A percentile compares a stretch with the other conserved stretches of the same genome.
Evolutionary conservation across 2,329 filamentous ascomycete species (phyloP).

Genomic region (Pestalotiopsis sp.): DNA sequence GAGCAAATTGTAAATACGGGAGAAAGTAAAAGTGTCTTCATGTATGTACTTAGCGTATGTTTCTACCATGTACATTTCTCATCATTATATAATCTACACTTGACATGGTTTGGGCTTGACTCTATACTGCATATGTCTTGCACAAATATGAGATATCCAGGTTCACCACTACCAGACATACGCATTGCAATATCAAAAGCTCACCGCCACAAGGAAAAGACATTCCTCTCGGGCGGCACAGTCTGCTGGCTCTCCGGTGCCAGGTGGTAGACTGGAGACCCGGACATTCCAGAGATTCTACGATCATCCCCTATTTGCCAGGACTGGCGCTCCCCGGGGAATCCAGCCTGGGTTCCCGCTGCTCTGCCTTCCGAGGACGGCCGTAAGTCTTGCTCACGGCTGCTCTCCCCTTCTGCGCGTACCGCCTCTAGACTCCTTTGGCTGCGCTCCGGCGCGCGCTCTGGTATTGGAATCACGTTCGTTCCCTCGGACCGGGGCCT

Average conservation of each 20-base stretch:
- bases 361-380: not conserved
- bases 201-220: not conserved
- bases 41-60: not conserved
- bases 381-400: not conserved
- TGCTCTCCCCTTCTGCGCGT: not conserved
- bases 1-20: conserved; percentile 24
- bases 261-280: not conserved
- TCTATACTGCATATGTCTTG: not conserved
- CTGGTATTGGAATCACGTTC: not conserved
- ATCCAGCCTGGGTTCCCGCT: not conserved
- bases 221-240: not conserved
- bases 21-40: not conserved
- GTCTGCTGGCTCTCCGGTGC: not conserved
- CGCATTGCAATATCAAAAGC: not conserved
- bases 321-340: not conserved
- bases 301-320: not conserved
- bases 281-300: not conserved
- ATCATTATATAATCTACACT: not conserved
- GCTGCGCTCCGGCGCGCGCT: not conserved
- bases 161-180: not conserved
- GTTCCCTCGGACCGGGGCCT: too few species aligned
- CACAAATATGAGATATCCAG: not conserved
- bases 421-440: not conserved
- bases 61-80: not conserved
- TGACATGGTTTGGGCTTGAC: not conserved